Percentiles rank a stretch among this genome's conserved stretches.
These are phyloP conservation scores for Nemophila menziesii DNA, from an alignment of 257 asterid genomes.

Conservation along the genomic window DNA sequence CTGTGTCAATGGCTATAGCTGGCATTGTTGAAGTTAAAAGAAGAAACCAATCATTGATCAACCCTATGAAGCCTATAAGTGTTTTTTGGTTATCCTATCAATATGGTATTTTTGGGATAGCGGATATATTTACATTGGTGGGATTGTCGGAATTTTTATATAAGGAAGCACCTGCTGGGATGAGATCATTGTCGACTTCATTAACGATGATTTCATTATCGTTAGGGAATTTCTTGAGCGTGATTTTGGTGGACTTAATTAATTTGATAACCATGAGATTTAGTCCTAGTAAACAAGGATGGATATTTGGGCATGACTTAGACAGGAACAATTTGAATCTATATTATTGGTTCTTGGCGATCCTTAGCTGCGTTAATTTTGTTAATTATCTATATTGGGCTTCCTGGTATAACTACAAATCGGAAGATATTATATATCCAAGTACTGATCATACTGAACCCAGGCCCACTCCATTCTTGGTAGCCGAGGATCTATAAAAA, in stretches of 20 bases:
- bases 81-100: conserved; percentile 62
- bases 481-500: too few relatives aligned
- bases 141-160: conserved; percentile 72
- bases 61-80: conserved; percentile 38
- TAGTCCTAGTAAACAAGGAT: conserved; percentile 39
- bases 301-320: conserved; percentile 53
- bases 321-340: conserved; percentile 39
- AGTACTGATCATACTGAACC: too few relatives aligned
- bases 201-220: conserved; percentile 54
- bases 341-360: conserved; percentile 74
- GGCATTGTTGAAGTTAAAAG: conserved; percentile 53
- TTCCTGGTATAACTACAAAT: conserved; percentile 53
- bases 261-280: conserved; percentile 32
- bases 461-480: too few relatives aligned
- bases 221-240: conserved; percentile 63
- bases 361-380: conserved; percentile 53
- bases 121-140: conserved; percentile 74
- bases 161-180: conserved; percentile 66
- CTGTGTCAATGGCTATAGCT: conserved; percentile 51
- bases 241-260: conserved; percentile 43
- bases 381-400: conserved; percentile 63
- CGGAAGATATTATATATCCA: too few relatives aligned
- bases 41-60: conserved; percentile 23
- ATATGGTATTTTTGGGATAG: conserved; percentile 58
- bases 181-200: conserved; percentile 74